Base-by-base conservation (phyloP, 148 eudicot genomes). In the Nyssa sinensis region DNA sequence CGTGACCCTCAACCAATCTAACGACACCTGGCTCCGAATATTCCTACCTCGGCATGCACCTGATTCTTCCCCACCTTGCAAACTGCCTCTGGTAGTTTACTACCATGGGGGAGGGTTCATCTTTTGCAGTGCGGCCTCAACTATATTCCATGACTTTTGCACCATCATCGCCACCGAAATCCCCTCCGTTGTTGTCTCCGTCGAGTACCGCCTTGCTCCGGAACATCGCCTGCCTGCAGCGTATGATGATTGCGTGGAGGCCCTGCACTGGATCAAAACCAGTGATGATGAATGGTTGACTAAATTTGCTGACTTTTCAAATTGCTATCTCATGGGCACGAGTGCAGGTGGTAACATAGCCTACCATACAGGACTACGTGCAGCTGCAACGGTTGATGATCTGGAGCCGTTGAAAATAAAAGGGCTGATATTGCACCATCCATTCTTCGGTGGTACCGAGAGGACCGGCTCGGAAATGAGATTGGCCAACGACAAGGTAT, bases 221-320 rank as follows among this genome's bases (percentile, higher is more conserved):
- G 92, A 88, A 73, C 76, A 85, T 47, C 87, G 92, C 57, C 89
- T 90, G 7, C 95, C 95, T 9, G 90, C 87, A 0, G 88, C 92
- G 0, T 90, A 84, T 59, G 88, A 90, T 28, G 95, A 90, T 68
- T 85, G 72, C 61, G 61, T 82, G 64, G 92, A 88, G 16, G 83
- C 82, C 0, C 58, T 86, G 47, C 51, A 62, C n/a, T 85, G 88
- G 86, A 76, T 88, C 29, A 83, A 66, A 32, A 71, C 55, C 25
- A 44, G 74, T 9, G 30, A 59, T 1, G 88, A 86, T 35, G 79
- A 74, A 57, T 90, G 92, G 95, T 33, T 90, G 9, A 28, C 51
- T 2, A 51, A 74, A 2, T 82, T 74, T 53, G 92, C 77, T 29
- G 86, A 90, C 35, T 68, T 86, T 0, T 73, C 78, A 0, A 85